Evolutionary conservation across 2,329 filamentous ascomycete genomes (phyloP).

Genomic region (Verticillium nubilum): DNA sequence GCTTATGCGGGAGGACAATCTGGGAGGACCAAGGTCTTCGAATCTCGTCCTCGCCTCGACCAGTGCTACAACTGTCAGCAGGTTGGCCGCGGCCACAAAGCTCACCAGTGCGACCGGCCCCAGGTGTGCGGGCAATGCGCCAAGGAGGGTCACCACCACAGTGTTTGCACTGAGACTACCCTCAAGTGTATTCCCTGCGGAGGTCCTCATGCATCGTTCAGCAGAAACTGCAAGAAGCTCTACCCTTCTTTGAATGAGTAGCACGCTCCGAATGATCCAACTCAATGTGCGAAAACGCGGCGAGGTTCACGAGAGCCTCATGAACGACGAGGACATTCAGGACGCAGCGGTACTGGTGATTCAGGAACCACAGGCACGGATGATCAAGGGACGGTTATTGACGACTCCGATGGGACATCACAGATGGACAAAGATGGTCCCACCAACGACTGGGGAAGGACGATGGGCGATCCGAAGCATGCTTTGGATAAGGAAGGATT

Average conservation of each 20-base stretch:
- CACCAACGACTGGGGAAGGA: constrained; percentile 6
- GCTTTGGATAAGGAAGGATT: constrained; percentile 11
- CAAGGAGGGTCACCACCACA: constrained; percentile 13
- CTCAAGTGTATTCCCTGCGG: constrained; percentile 14
- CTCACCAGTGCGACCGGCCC: constrained; percentile 18
- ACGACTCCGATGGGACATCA: constrained; percentile 12
- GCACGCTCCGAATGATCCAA: constrained; percentile 10
- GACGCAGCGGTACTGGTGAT: constrained; percentile 10
- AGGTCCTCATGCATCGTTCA: constrained; percentile 15
- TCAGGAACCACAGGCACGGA: constrained; percentile 10
- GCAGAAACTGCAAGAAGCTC: constrained; percentile 13
- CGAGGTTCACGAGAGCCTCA: constrained; percentile 12
- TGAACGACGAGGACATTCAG: constrained; percentile 12
- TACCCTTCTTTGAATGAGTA: constrained; percentile 12
- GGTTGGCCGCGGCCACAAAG: constrained; percentile 17
- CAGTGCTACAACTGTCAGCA: constrained; percentile 24
- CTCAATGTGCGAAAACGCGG: constrained; percentile 12
- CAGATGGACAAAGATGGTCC: constrained; percentile 13
- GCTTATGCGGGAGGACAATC: constrained; percentile 16
- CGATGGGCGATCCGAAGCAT: constrained; percentile 14
- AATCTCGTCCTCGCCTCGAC: constrained; percentile 14
- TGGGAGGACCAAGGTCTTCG: constrained; percentile 12
- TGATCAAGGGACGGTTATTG: constrained; percentile 8
- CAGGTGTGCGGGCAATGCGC: constrained; percentile 13
- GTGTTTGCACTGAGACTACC: constrained; percentile 6